Evolutionary conservation across 1,284 basidiomycete genomes (phyloP).

Genomic region (Trichosporon sp.): DNA sequence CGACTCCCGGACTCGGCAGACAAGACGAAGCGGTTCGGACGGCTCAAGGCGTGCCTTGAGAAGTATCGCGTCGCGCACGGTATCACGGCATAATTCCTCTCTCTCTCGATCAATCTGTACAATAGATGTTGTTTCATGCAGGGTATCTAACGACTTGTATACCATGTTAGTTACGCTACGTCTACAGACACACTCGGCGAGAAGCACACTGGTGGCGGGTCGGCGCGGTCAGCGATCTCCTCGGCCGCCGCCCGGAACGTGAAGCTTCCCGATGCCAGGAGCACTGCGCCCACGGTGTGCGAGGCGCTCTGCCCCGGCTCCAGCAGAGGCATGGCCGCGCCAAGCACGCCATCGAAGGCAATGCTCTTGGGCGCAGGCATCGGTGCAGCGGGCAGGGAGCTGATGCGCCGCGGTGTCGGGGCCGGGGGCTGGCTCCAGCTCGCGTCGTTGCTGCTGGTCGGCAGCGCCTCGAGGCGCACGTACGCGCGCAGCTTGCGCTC

Average conservation of each 20-base stretch:
- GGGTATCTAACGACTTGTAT: constrained; percentile 7
- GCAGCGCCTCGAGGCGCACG: constrained; percentile 41
- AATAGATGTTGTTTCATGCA: constrained; percentile 10
- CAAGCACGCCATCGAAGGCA: constrained; percentile 63
- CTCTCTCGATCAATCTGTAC: background rate
- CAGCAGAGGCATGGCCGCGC: constrained; percentile 59
- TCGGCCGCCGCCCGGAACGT: constrained; percentile 58
- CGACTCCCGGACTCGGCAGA: constrained; percentile 48
- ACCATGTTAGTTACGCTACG: constrained; percentile 7
- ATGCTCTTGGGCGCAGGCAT: constrained; percentile 58
- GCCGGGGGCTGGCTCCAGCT: constrained; percentile 29
- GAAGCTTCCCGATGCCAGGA: constrained; percentile 69
- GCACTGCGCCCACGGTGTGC: constrained; percentile 62
- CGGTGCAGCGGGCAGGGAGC: constrained; percentile 46
- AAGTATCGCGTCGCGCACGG: constrained; percentile 20
- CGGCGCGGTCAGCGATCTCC: constrained; percentile 23
- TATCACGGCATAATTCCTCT: constrained; percentile 3
- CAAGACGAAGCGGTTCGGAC: constrained; percentile 27
- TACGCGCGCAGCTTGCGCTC: constrained; percentile 28
- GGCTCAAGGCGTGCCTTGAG: constrained; percentile 27
- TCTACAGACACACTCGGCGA: constrained; percentile 21
- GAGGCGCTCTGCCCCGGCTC: constrained; percentile 55
- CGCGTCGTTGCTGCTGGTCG: constrained; percentile 26
- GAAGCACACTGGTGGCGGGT: constrained; percentile 26
- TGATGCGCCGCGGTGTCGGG: constrained; percentile 16